A percentile compares a stretch with the other conserved stretches of the same genome.
Evolutionary conservation across 257 asterid species (phyloP).

Genomic region (Solanum paucissectum): DNA sequence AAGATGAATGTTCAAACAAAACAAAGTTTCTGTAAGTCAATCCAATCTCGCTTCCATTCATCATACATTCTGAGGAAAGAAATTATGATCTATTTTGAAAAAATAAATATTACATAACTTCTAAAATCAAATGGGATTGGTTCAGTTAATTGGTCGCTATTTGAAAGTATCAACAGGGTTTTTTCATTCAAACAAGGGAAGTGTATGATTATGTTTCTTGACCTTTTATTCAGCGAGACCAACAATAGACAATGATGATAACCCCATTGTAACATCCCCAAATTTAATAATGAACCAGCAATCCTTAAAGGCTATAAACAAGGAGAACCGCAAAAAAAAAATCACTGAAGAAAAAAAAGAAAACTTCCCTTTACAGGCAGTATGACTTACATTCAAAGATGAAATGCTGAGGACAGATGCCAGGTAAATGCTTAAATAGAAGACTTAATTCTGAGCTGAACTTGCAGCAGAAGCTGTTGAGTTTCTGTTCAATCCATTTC

Average conservation of each 20-base stretch:
- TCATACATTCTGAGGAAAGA: neutral
- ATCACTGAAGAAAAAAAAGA: neutral
- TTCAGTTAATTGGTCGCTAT: neutral
- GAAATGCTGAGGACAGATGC: conserved; percentile 46
- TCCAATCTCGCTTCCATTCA: neutral
- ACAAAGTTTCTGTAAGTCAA: neutral
- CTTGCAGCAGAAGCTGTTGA: conserved; percentile 41
- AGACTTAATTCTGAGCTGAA: conserved; percentile 26
- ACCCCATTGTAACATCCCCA: neutral
- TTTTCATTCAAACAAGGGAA: neutral
- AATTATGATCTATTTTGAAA: neutral
- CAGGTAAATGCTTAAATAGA: conserved; percentile 9
- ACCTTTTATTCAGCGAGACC: neutral
- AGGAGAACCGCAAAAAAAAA: neutral
- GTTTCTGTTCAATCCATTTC: conserved; percentile 12
- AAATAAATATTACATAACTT: neutral
- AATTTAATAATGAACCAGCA: neutral
- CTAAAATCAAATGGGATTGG: neutral
- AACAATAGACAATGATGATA: neutral
- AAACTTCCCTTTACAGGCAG: neutral
- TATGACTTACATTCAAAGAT: conserved; percentile 56
- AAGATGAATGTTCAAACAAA: neutral
- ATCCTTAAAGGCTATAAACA: neutral
- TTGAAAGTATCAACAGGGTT: neutral
- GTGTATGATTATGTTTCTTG: neutral